phyloP scores from a whole-genome alignment of 768 basidiomycete genomes.

The Gyrodon lividus region DNA sequence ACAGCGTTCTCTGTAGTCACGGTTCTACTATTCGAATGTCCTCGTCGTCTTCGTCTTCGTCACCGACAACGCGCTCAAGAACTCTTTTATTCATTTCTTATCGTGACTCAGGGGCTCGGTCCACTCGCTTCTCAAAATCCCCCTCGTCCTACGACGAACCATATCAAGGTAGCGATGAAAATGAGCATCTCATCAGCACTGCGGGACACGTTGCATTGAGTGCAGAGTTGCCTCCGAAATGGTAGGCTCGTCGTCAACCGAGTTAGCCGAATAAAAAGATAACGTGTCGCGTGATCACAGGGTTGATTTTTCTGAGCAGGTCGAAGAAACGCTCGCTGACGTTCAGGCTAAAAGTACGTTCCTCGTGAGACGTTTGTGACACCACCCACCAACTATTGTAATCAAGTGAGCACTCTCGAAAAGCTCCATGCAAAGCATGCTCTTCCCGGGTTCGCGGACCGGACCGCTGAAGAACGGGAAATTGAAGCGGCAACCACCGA shows the following conservation, averaged over 20 bases:
- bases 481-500: constrained; percentile 84
- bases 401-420: constrained; percentile 80
- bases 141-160: constrained; percentile 47
- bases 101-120: constrained; percentile 67
- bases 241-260: constrained; percentile 45
- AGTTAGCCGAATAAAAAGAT: constrained; percentile 10
- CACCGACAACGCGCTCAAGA: constrained; percentile 72
- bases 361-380: constrained; percentile 11
- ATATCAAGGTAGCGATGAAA: constrained; percentile 50
- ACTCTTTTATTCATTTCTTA: constrained; percentile 94
- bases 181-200: constrained; percentile 58
- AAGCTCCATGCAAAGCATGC: constrained; percentile 96
- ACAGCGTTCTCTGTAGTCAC: constrained; percentile 8
- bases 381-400: constrained; percentile 14
- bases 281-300: constrained; percentile 40
- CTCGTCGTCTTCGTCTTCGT: constrained; percentile 32
- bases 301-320: constrained; percentile 92
- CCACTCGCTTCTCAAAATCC: constrained; percentile 41
- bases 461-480: constrained; percentile 89
- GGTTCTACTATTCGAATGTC: constrained; percentile 31
- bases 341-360: constrained; percentile 76
- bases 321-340: constrained; percentile 71
- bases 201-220: constrained; percentile 52
- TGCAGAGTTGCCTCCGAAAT: constrained; percentile 76
- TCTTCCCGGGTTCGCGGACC: constrained; percentile 95